These are phyloP conservation scores for Pythium biforme DNA, from an alignment of 352 stramenopile genomes.

Conservation along the genomic window DNA sequence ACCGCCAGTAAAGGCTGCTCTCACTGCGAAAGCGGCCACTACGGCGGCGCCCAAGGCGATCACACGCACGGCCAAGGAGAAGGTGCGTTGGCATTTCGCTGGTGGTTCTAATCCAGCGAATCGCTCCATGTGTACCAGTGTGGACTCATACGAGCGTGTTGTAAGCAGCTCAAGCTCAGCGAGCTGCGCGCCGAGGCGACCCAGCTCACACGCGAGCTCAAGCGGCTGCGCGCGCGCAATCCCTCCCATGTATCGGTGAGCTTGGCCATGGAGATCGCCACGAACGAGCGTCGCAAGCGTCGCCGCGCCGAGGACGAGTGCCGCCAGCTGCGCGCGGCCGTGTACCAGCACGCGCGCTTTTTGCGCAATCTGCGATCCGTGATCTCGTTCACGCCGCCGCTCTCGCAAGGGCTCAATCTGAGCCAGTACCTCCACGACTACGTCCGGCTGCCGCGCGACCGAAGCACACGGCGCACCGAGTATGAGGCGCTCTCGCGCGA, in stretches of 20 bases:
- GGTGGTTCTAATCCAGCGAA: too few relatives aligned
- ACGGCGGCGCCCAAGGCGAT: background rate
- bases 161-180: slow-evolving; percentile 2
- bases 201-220: slow-evolving; percentile 11
- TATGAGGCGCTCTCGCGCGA: slow-evolving; percentile 30
- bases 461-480: slow-evolving; percentile 9
- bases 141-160: too few relatives aligned
- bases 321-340: slow-evolving; percentile 11
- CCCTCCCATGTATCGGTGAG: background rate
- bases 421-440: slow-evolving; percentile 21
- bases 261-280: slow-evolving; percentile 3
- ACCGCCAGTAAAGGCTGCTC: background rate
- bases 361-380: slow-evolving; percentile 7
- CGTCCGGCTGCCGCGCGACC: slow-evolving; percentile 12
- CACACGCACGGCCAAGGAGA: slow-evolving; percentile 11
- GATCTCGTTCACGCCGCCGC: slow-evolving; percentile 1
- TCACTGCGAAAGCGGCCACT: background rate
- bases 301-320: slow-evolving; percentile 20
- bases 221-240: background rate
- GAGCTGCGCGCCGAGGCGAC: slow-evolving; percentile 1
- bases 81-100: background rate
- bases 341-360: slow-evolving; percentile 11
- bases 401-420: slow-evolving; percentile 11
- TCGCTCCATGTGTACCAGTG: too few relatives aligned
- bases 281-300: slow-evolving; percentile 9